phyloP scores from a whole-genome alignment of 805 yeast species.

The Metschnikowia chrysomelidarum region DNA sequence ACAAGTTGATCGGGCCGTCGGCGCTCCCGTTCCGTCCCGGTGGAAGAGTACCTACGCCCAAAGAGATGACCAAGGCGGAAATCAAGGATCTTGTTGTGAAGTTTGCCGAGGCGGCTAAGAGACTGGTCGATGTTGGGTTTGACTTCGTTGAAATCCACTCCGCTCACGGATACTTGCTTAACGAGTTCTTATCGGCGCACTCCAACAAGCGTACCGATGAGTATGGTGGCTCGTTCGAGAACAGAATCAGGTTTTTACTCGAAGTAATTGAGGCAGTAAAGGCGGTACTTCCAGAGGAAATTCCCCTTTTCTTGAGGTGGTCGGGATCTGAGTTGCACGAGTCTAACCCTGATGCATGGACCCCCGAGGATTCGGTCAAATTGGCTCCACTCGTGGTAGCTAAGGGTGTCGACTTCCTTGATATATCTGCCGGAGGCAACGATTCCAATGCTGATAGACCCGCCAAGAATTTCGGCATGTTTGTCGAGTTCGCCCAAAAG shows the following conservation, averaged over 20 bases:
- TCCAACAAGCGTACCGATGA: constrained; percentile 41
- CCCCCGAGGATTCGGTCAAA: constrained; percentile 42
- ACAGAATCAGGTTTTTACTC: constrained; percentile 37
- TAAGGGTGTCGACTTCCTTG: constrained; percentile 51
- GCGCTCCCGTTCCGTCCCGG: constrained; percentile 35
- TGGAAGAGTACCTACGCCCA: constrained; percentile 24
- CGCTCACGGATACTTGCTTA: constrained; percentile 41
- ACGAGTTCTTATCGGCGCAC: constrained; percentile 37
- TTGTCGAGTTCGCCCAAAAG: constrained; percentile 29
- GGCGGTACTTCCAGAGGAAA: constrained; percentile 32
- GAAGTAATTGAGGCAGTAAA: constrained; percentile 52
- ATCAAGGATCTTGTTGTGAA: constrained; percentile 11
- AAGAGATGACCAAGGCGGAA: constrained; percentile 24
- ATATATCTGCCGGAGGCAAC: constrained; percentile 55
- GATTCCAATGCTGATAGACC: constrained; percentile 17
- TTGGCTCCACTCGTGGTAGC: constrained; percentile 39
- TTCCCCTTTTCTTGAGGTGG: constrained; percentile 48
- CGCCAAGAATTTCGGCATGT: background rate
- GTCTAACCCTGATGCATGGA: constrained; percentile 41
- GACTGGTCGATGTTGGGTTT: constrained; percentile 33
- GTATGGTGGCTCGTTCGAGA: constrained; percentile 46
- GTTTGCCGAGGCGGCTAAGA: constrained; percentile 11
- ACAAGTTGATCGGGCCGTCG: constrained; percentile 30
- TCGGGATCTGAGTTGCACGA: constrained; percentile 45
- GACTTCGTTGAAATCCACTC: constrained; percentile 43